These are phyloP conservation scores for Neurospora sp. DNA, from an alignment of 495 filamentous ascomycete genomes.

Conservation along the genomic window DNA sequence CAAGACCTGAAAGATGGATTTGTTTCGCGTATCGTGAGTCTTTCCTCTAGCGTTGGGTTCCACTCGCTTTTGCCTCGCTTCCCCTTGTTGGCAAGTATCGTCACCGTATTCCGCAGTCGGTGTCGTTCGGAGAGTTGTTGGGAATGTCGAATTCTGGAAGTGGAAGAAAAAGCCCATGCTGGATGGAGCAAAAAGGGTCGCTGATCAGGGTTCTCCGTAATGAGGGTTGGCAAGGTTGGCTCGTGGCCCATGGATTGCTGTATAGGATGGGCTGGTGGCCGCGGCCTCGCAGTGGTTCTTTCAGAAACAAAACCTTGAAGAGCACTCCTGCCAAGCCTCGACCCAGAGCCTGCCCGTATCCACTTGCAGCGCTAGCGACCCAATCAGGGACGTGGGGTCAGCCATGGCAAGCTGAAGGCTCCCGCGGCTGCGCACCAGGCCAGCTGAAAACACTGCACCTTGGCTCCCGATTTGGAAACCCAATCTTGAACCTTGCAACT, in stretches of 20 bases:
- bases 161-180: not conserved
- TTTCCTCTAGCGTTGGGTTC: not conserved
- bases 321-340: not conserved
- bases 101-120: not conserved
- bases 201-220: not conserved
- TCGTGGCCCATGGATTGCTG: not conserved
- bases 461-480: not conserved
- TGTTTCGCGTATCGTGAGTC: not conserved
- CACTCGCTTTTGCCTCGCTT: not conserved
- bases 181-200: not conserved
- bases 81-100: not conserved
- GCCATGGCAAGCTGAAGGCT: not conserved
- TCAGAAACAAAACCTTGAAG: not conserved
- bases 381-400: not conserved
- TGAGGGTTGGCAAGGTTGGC: not conserved
- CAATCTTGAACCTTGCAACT: not conserved
- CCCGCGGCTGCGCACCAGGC: not conserved
- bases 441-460: not conserved
- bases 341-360: not conserved
- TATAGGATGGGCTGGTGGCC: not conserved
- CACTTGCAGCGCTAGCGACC: not conserved
- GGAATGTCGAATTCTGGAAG: not conserved
- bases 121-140: not conserved
- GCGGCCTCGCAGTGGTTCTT: not conserved
- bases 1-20: not conserved